phyloP scores from a whole-genome alignment of 768 basidiomycete species.

The Mycena haematopus region DNA sequence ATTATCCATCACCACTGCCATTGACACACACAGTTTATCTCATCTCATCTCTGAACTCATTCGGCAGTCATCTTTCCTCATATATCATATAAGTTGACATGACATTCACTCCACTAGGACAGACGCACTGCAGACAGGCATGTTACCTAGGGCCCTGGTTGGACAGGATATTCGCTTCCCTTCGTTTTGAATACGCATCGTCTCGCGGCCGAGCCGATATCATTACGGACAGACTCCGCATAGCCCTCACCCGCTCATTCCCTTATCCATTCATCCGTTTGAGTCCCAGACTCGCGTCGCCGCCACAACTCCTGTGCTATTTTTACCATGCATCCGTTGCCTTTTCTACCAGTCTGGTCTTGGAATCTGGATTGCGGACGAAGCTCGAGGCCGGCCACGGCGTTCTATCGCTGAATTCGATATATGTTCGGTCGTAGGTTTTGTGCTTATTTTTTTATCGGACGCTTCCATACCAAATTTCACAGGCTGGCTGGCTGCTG shows the following conservation, averaged over 20 bases:
- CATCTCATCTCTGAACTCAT: constrained; percentile 14
- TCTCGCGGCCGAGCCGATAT: not conserved
- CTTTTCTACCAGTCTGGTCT: too few relatives aligned
- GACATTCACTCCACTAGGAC: not conserved
- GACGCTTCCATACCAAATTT: too few relatives aligned
- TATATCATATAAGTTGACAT: constrained; percentile 8
- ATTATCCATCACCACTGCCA: not conserved
- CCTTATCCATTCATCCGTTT: too few relatives aligned
- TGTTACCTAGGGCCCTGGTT: not conserved
- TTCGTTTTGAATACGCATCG: not conserved
- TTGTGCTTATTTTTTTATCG: too few relatives aligned
- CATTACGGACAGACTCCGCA: not conserved
- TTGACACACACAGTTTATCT: not conserved
- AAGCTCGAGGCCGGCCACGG: too few relatives aligned
- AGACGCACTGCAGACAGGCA: constrained; percentile 2
- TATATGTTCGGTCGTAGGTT: too few relatives aligned
- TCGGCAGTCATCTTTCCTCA: not conserved
- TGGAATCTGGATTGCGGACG: too few relatives aligned
- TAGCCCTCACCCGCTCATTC: not conserved
- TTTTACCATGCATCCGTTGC: not conserved
- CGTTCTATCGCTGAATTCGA: too few relatives aligned
- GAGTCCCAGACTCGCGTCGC: not conserved
- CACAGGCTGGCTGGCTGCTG: too few relatives aligned
- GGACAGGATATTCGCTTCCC: not conserved
- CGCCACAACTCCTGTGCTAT: constrained; percentile 4